A percentile compares a stretch with the other conserved stretches of the same genome.
Evolutionary conservation across 164 flowering plant species (phyloP).

Genomic region (Akebia trifoliata): DNA sequence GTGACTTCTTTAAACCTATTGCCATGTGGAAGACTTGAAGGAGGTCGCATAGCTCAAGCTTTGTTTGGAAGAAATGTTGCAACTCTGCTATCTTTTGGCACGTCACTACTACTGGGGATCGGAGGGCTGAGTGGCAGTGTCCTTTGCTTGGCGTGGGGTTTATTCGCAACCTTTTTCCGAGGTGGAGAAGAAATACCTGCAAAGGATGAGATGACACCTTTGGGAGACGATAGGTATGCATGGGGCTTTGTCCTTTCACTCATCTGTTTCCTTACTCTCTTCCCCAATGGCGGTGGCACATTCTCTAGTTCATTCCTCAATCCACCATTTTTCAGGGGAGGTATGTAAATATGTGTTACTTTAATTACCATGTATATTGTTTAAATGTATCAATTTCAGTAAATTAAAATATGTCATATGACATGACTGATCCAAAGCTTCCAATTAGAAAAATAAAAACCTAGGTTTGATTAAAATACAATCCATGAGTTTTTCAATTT

Average conservation of each 20-base stretch:
- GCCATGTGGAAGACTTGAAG: conserved; percentile 93
- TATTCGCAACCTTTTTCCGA: conserved; percentile 89
- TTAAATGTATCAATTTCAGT: background rate
- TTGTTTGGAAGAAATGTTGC: conserved; percentile 82
- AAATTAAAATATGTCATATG: too few species aligned
- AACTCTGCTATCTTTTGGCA: conserved; percentile 59
- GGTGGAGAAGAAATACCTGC: conserved; percentile 95
- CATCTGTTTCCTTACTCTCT: conserved; percentile 85
- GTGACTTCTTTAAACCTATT: conserved; percentile 88
- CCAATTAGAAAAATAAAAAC: too few species aligned
- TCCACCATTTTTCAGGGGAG: conserved; percentile 73
- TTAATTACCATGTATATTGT: background rate
- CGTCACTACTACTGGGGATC: conserved; percentile 73
- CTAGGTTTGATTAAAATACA: too few species aligned
- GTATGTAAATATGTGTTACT: conserved; percentile 30
- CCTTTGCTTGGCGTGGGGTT: conserved; percentile 91
- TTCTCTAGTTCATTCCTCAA: conserved; percentile 74
- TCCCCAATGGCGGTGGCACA: conserved; percentile 91
- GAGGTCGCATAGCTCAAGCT: conserved; percentile 95
- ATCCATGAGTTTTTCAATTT: too few species aligned
- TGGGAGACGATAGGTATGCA: conserved; percentile 71
- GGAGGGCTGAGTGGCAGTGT: conserved; percentile 93
- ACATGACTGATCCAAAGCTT: too few species aligned
- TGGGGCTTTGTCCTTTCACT: conserved; percentile 78
- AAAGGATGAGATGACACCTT: conserved; percentile 83